Evolutionary conservation across 2,329 filamentous ascomycete species (phyloP).

Genomic region (Neocatenulostroma microsporum): DNA sequence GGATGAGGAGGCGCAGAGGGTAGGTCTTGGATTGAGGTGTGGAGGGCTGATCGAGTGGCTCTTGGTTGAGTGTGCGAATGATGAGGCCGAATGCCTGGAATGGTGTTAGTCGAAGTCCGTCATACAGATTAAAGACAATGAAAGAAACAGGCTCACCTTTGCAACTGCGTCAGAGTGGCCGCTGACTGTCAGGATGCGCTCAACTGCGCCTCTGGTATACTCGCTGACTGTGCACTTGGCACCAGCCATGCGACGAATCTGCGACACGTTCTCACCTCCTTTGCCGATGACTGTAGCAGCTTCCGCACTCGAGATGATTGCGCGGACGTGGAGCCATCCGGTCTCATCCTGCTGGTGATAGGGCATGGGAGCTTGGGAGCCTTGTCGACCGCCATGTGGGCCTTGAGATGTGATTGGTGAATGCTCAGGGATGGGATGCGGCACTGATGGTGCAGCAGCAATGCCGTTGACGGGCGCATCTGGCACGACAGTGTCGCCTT

Average conservation of each 20-base stretch:
- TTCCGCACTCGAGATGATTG: constrained; percentile 94
- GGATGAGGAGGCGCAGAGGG: constrained; percentile 86
- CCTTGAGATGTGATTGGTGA: constrained; percentile 40
- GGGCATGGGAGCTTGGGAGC: constrained; percentile 34
- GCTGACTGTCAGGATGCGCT: constrained; percentile 95
- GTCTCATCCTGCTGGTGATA: constrained; percentile 71
- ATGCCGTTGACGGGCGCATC: constrained; percentile 50
- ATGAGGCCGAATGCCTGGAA: constrained; percentile 78
- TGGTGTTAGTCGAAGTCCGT: constrained; percentile 34
- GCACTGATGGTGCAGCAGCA: constrained; percentile 21
- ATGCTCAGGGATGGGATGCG: constrained; percentile 2
- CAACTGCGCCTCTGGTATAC: constrained; percentile 92
- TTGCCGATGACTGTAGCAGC: constrained; percentile 98
- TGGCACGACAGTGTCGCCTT: constrained; percentile 62
- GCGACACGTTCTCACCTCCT: constrained; percentile 95
- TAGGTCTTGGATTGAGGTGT: constrained; percentile 95
- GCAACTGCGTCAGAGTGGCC: constrained; percentile 93
- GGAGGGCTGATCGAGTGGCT: constrained; percentile 78
- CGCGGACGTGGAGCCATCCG: constrained; percentile 92
- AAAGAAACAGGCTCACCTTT: constrained; percentile 51
- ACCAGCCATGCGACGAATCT: constrained; percentile 88
- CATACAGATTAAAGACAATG: too few relatives aligned
- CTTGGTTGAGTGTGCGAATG: constrained; percentile 96
- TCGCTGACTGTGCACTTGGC: constrained; percentile 99
- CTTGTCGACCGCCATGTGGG: constrained; percentile 42